Conservation (phyloP, 768 basidiomycete species). For the Lactarius tabidus region DNA sequence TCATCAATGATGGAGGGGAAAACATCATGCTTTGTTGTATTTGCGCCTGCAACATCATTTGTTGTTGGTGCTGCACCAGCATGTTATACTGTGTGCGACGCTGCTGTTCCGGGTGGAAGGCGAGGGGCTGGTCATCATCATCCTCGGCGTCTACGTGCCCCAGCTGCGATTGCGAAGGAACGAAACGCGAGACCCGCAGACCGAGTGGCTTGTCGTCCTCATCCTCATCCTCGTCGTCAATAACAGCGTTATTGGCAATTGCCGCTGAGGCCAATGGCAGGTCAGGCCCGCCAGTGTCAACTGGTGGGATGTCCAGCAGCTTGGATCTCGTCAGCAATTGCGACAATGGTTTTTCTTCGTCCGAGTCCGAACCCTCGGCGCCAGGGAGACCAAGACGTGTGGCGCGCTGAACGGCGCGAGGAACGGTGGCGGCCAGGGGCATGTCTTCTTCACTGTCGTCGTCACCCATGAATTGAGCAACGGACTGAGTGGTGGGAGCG, state of each 20-base stretch:
- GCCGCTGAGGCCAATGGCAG: constrained; percentile 20
- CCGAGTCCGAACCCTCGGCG: constrained; percentile 46
- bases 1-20: constrained; percentile 61
- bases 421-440: constrained; percentile 64
- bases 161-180: constrained; percentile 20
- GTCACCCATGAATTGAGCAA: constrained; percentile 29
- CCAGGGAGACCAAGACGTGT: constrained; percentile 31
- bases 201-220: constrained; percentile 74
- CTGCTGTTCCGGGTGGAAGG: constrained; percentile 74
- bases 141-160: constrained; percentile 25
- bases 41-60: constrained; percentile 48
- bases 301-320: constrained; percentile 42
- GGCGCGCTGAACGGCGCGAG: constrained; percentile 48
- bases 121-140: constrained; percentile 64
- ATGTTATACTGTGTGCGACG: constrained; percentile 56
- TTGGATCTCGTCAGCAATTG: constrained; percentile 46
- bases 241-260: neutral
- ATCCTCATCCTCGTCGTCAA: constrained; percentile 43
- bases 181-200: constrained; percentile 54
- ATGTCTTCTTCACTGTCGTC: constrained; percentile 77
- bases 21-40: constrained; percentile 75
- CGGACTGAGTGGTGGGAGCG: constrained; percentile 14
- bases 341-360: constrained; percentile 71
- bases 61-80: constrained; percentile 50
- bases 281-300: constrained; percentile 39